These are phyloP conservation scores for Wickerhamiella musiphila DNA, from an alignment of 805 yeast genomes.

Conservation along the genomic window DNA sequence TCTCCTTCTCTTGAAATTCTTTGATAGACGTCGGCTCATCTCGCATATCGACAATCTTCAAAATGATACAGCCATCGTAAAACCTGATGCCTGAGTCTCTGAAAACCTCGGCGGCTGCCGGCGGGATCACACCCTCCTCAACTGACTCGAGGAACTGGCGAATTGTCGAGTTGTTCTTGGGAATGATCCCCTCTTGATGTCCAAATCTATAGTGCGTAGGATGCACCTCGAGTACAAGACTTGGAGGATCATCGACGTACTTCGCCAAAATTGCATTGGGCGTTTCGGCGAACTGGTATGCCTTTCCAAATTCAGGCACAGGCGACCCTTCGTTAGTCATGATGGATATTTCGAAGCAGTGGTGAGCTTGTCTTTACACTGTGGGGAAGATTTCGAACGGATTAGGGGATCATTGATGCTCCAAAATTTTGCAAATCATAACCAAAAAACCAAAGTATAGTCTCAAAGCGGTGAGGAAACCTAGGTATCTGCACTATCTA, in stretches of 20 bases:
- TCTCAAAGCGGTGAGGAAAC: background rate
- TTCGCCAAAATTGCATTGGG: slow-evolving; percentile 57
- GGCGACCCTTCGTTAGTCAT: slow-evolving; percentile 1
- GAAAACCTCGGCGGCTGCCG: slow-evolving; percentile 74
- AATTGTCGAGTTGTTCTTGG: slow-evolving; percentile 59
- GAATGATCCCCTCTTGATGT: slow-evolving; percentile 74
- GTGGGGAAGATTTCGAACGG: background rate
- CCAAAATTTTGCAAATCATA: background rate
- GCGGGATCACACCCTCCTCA: slow-evolving; percentile 69
- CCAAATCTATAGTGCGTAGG: slow-evolving; percentile 86
- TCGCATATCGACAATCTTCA: slow-evolving; percentile 79
- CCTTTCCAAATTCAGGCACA: background rate
- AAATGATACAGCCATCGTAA: slow-evolving; percentile 78
- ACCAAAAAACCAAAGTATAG: background rate
- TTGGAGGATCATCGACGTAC: slow-evolving; percentile 60
- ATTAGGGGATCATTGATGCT: background rate
- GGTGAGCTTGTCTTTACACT: no score
- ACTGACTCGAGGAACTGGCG: slow-evolving; percentile 62
- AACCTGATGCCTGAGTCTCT: slow-evolving; percentile 71
- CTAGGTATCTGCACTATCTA: background rate
- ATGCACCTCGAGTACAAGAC: slow-evolving; percentile 76
- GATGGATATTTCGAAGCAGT: background rate
- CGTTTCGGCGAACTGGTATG: slow-evolving; percentile 35
- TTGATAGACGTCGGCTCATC: slow-evolving; percentile 16
- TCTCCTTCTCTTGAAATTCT: background rate